A percentile compares a stretch with the other conserved stretches of the same genome.
Evolutionary conservation across 1,284 basidiomycete genomes (phyloP).

Genomic region (Flammula alnicola): DNA sequence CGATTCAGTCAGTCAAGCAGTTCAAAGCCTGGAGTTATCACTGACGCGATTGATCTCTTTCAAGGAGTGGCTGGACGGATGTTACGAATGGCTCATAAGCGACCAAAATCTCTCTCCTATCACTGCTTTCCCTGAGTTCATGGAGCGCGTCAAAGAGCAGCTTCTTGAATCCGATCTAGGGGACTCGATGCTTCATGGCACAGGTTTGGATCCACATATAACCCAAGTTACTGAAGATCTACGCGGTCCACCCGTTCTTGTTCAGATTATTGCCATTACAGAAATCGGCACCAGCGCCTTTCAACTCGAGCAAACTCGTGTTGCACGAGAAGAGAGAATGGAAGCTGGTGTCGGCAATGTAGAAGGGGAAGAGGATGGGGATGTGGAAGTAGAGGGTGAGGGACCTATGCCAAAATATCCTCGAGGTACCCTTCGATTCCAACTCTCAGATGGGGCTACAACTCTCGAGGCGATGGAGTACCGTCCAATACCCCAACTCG

Average conservation of each 20-base stretch:
- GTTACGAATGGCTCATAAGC: slow-evolving; percentile 63
- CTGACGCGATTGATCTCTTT: slow-evolving; percentile 5
- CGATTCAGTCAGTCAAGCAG: slow-evolving; percentile 50
- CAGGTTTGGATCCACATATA: slow-evolving; percentile 63
- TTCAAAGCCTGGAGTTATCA: slow-evolving; percentile 5
- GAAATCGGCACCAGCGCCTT: slow-evolving; percentile 79
- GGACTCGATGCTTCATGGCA: slow-evolving; percentile 70
- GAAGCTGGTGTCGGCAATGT: slow-evolving; percentile 53
- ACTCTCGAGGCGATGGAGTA: slow-evolving; percentile 74
- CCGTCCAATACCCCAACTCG: slow-evolving; percentile 57
- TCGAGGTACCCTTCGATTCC: slow-evolving; percentile 67
- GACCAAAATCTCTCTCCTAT: slow-evolving; percentile 52
- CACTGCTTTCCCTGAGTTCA: slow-evolving; percentile 46
- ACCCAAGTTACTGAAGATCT: slow-evolving; percentile 40
- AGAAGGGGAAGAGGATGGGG: slow-evolving; percentile 62
- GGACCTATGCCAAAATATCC: slow-evolving; percentile 77
- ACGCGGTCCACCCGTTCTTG: slow-evolving; percentile 56
- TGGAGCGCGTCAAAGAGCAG: slow-evolving; percentile 60
- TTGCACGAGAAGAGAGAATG: slow-evolving; percentile 65
- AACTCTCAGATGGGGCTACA: slow-evolving; percentile 68
- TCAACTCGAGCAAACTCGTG: slow-evolving; percentile 62
- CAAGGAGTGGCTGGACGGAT: slow-evolving; percentile 78
- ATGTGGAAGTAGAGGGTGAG: slow-evolving; percentile 54
- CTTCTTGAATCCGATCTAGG: slow-evolving; percentile 71
- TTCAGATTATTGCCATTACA: slow-evolving; percentile 74